Evolutionary conservation across 345 rosid genomes (phyloP).

Genomic region (Ceriops tagal): DNA sequence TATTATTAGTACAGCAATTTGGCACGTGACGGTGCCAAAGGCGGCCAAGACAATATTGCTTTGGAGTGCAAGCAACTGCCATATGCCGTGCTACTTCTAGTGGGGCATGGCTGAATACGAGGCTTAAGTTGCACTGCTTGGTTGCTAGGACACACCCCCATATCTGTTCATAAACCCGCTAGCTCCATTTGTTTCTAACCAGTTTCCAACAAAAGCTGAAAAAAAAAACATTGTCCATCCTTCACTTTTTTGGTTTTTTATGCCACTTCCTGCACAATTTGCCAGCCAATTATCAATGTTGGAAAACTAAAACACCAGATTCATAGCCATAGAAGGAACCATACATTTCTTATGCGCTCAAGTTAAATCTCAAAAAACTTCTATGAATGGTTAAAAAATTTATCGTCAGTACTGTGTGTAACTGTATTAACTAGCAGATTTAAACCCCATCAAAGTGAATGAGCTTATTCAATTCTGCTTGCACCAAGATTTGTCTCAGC

Average conservation of each 20-base stretch:
- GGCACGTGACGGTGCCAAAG: constrained; percentile 39
- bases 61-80: constrained; percentile 13
- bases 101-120: constrained; percentile 16
- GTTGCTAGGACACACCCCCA: constrained; percentile 32
- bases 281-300: no score
- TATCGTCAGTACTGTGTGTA: not conserved
- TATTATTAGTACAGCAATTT: constrained; percentile 16
- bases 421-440: constrained; percentile 16
- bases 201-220: not conserved
- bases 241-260: no score
- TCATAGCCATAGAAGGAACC: no score
- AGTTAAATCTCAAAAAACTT: no score
- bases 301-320: no score
- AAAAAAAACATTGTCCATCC: no score
- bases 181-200: no score
- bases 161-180: not conserved
- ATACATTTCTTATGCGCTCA: no score
- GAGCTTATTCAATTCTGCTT: constrained; percentile 3
- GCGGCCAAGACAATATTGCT: constrained; percentile 8
- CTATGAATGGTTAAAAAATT: no score
- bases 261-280: no score
- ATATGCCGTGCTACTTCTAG: constrained; percentile 1
- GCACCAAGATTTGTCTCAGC: constrained; percentile 10
- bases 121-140: constrained; percentile 31
- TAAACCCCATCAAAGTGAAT: not conserved